These are phyloP conservation scores for Lentinula edodes DNA, from an alignment of 768 basidiomycete species.

Conservation along the genomic window DNA sequence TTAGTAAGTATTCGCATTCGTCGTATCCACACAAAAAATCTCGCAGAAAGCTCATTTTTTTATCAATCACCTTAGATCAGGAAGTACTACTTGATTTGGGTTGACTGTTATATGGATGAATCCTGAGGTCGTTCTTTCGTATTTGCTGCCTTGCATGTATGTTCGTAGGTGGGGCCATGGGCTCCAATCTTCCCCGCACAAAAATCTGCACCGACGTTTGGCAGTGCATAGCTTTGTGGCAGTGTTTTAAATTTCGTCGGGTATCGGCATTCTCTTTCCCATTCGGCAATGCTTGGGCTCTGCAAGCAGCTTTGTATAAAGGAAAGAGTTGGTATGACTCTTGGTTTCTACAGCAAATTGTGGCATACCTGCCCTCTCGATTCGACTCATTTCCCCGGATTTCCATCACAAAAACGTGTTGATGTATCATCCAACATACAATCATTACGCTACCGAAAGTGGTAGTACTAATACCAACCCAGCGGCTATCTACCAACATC, in stretches of 20 bases:
- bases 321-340: background rate
- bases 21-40: no score
- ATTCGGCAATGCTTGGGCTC: background rate
- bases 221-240: background rate
- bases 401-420: background rate
- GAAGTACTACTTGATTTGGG: no score
- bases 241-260: background rate
- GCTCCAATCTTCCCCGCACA: background rate
- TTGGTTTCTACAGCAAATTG: background rate
- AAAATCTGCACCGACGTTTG: background rate
- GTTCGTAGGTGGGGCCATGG: no score
- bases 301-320: background rate
- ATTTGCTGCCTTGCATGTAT: no score
- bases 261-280: background rate
- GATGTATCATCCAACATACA: background rate
- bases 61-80: no score
- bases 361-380: background rate
- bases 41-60: no score
- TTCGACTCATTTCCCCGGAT: background rate
- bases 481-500: slow-evolving; percentile 3
- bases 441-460: background rate
- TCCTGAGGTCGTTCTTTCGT: no score
- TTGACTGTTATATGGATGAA: no score
- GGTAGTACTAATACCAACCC: background rate
- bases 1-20: no score